Evolutionary conservation across 2,329 filamentous ascomycete genomes (phyloP), one percentile per base, ranked within the genome.

Genomic region (Didymella segeticola): DNA sequence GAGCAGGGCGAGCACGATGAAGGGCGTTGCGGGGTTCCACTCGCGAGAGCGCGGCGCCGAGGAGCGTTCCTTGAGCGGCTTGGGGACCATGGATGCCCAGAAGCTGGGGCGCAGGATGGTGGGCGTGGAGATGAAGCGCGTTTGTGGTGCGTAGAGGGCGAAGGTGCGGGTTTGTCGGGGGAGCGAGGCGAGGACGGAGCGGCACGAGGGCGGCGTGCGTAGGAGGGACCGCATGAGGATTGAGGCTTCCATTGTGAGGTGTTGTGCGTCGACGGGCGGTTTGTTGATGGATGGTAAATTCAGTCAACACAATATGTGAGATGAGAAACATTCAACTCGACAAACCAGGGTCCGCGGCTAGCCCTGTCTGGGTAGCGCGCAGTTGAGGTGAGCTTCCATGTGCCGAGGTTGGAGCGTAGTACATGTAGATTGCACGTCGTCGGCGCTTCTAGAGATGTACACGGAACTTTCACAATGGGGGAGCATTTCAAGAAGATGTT

Each of bases 1-100:
- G 59, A 98, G 82, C 33, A 92, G 80, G 5, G 89, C 80, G 2
- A 86, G 72, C 53, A 84, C 69, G 53, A 93, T 86, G 76, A 89
- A 93, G 55, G 83, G 63, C 14, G 91, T 82, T 2, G 83, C 82
- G 20, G 92, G 82, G 17, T 80, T 79, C 74, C 77, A 78, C n/a
- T 71, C 72, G 60, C 73, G 69, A 3, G 68, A 17, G 31, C 53
- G 51, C n/a, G 64, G 51, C 14, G 14, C 20, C 4, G 39, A 48
- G 12, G 49, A 30, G 36, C 48, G 48, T 2, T 45, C 46, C 19
- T 64, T 66, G 12, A 74, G 51, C 10, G 68, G 64, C 29, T 62
- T 68, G 3, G 75, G 75, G n/a, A 76, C 58, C 57, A 76, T 62
- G n/a, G 68, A 66, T 12, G 60, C 52, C 75, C 75, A 77, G 59